Percentiles rank a stretch among this genome's conserved stretches.
These are phyloP conservation scores for Sporothrix variecibatus DNA, from an alignment of 2,329 filamentous ascomycete genomes.

Conservation along the genomic window DNA sequence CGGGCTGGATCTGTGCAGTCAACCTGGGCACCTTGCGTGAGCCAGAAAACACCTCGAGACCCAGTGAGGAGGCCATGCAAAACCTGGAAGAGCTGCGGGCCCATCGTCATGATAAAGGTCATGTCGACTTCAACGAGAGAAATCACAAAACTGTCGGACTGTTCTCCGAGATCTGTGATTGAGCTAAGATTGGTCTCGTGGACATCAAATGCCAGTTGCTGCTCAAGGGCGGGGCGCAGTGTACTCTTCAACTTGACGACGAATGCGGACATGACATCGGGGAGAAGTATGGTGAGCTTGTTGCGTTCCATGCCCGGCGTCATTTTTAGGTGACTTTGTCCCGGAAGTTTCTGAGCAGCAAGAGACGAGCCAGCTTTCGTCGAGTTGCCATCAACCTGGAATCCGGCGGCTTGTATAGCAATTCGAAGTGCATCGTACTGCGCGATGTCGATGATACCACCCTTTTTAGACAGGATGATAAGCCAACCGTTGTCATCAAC, in stretches of 20 bases:
- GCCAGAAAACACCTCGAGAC: slow-evolving; percentile 50
- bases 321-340: no score
- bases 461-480: slow-evolving; percentile 16
- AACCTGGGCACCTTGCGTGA: slow-evolving; percentile 47
- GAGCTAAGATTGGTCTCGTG: neutral
- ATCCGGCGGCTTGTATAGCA: slow-evolving; percentile 11
- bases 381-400: neutral
- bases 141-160: slow-evolving; percentile 41
- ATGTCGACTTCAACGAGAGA: slow-evolving; percentile 48
- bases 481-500: slow-evolving; percentile 27
- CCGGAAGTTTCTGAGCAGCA: slow-evolving; percentile 8
- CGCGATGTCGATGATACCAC: neutral
- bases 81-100: slow-evolving; percentile 41
- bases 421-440: neutral
- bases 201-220: neutral
- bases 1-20: slow-evolving; percentile 40
- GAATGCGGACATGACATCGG: slow-evolving; percentile 16
- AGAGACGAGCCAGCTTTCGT: slow-evolving; percentile 14
- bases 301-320: no score
- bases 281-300: slow-evolving; percentile 19
- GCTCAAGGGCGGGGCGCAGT: neutral
- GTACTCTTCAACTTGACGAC: neutral
- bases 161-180: neutral
- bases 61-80: slow-evolving; percentile 45
- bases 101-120: slow-evolving; percentile 44